Conservation (phyloP, 1,284 basidiomycete species). For the Moesziomyces aphidis region DNA sequence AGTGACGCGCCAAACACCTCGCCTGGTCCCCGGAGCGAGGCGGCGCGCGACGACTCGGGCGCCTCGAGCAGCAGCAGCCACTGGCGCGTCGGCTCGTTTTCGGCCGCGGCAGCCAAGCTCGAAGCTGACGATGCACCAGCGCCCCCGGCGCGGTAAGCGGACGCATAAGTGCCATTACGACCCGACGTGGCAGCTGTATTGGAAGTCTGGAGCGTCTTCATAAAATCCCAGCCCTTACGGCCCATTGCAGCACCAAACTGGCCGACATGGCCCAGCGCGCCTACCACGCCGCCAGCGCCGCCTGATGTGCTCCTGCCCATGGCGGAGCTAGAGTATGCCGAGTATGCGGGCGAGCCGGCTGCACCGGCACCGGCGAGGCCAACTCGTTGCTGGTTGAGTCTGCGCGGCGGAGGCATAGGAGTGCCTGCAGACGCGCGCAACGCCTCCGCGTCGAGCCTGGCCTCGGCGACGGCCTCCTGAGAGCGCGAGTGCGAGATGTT, state of each 20-base stretch:
- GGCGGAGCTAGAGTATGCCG: background rate
- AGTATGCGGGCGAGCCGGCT: background rate
- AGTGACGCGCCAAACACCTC: conserved; percentile 58
- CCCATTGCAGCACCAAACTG: conserved; percentile 55
- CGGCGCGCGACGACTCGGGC: background rate
- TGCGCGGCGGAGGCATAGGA: conserved; percentile 39
- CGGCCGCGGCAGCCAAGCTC: conserved; percentile 3
- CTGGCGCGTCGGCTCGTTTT: conserved; percentile 49
- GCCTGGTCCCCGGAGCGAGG: background rate
- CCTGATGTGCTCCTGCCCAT: conserved; percentile 20
- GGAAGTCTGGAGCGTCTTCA: conserved; percentile 40
- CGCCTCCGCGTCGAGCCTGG: conserved; percentile 33
- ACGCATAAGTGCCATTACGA: conserved; percentile 1
- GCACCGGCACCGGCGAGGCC: background rate
- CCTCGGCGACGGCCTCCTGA: conserved; percentile 27
- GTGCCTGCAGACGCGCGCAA: conserved; percentile 35
- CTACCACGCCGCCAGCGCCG: conserved; percentile 31
- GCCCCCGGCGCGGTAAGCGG: conserved; percentile 1
- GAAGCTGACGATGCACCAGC: background rate
- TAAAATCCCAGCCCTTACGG: conserved; percentile 54
- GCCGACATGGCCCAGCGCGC: conserved; percentile 47
- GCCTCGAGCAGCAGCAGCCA: conserved; percentile 36
- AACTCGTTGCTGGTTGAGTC: conserved; percentile 11
- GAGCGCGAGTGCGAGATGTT: conserved; percentile 25
- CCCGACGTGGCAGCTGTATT: conserved; percentile 4